Conservation (phyloP, 805 yeast genomes). For the Barnettozyma sucrosica region DNA sequence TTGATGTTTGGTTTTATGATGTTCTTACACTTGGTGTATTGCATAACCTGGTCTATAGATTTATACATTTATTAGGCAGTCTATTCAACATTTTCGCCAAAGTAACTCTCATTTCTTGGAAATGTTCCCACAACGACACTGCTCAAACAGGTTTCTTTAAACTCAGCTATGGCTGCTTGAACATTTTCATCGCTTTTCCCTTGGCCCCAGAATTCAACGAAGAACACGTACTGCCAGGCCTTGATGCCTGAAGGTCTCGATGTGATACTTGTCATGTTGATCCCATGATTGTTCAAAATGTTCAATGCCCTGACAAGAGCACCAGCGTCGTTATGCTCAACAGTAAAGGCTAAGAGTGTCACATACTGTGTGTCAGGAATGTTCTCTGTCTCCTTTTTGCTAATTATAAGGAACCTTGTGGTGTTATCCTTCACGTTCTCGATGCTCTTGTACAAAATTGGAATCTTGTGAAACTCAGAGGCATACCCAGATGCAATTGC, state of each 20-base stretch:
- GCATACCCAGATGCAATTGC: slow-evolving; percentile 75
- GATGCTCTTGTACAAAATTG: slow-evolving; percentile 48
- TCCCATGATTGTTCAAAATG: slow-evolving; percentile 45
- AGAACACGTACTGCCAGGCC: slow-evolving; percentile 81
- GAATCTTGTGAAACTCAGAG: slow-evolving; percentile 50
- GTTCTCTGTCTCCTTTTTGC: slow-evolving; percentile 28
- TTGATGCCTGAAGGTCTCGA: slow-evolving; percentile 67
- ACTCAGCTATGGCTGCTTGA: slow-evolving; percentile 34
- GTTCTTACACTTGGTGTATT: background rate
- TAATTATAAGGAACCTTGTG: slow-evolving; percentile 75
- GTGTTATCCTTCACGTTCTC: slow-evolving; percentile 76
- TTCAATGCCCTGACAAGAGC: slow-evolving; percentile 62
- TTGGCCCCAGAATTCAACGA: slow-evolving; percentile 59
- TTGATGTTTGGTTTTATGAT: background rate
- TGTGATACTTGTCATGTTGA: slow-evolving; percentile 66
- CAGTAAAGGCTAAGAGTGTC: slow-evolving; percentile 59
- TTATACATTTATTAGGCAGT: background rate
- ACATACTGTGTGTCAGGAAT: slow-evolving; percentile 23
- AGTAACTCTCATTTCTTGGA: slow-evolving; percentile 38
- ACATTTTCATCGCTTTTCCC: slow-evolving; percentile 27
- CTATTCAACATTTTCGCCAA: slow-evolving; percentile 11
- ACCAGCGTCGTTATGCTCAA: slow-evolving; percentile 65
- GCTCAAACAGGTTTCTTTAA: slow-evolving; percentile 40
- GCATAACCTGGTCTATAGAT: background rate
- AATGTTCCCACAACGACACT: slow-evolving; percentile 58